Conservation (phyloP, 176 grass and related monocot species). For the Aechmea fasciata region DNA sequence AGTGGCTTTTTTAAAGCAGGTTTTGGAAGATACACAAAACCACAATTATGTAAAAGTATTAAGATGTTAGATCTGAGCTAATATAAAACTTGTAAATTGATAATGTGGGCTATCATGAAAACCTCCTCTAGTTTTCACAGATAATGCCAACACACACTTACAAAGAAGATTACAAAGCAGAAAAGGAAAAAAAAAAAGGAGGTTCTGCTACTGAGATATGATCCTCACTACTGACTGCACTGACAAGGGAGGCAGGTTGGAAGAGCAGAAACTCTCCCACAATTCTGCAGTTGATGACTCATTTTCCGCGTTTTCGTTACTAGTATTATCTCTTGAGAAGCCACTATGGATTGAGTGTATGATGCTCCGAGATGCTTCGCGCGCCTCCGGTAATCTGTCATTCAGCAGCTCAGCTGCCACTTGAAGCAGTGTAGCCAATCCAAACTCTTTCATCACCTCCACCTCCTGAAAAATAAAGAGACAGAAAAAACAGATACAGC, state of each 20-base stretch:
- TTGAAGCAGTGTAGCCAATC: slow-evolving; percentile 53
- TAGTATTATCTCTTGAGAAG: slow-evolving; percentile 32
- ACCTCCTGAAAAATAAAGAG: slow-evolving; percentile 28
- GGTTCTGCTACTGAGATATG: slow-evolving; percentile 22
- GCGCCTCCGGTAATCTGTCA: slow-evolving; percentile 83
- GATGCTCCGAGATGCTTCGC: slow-evolving; percentile 65
- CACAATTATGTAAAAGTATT: too few relatives aligned
- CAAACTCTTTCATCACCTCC: slow-evolving; percentile 60
- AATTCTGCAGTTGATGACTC: slow-evolving; percentile 18
- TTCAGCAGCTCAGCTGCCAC: slow-evolving; percentile 63
- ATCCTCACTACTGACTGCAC: slow-evolving; percentile 69
- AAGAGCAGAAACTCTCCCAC: slow-evolving; percentile 74
- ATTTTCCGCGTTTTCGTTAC: neutral
- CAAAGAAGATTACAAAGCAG: too few relatives aligned
- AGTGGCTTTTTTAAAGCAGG: too few relatives aligned
- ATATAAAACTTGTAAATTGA: too few relatives aligned
- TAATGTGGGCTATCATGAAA: too few relatives aligned
- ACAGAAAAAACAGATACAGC: neutral
- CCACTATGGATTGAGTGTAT: slow-evolving; percentile 42
- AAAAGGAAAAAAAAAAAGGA: neutral
- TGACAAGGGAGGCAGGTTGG: slow-evolving; percentile 66
- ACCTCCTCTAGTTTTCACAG: too few relatives aligned
- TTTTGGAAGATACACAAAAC: too few relatives aligned
- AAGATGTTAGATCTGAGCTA: too few relatives aligned
- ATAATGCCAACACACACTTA: too few relatives aligned